Evolutionary conservation across 2,329 filamentous ascomycete genomes (phyloP).

Genomic region (Paraphaeosphaeria sporulosa): DNA sequence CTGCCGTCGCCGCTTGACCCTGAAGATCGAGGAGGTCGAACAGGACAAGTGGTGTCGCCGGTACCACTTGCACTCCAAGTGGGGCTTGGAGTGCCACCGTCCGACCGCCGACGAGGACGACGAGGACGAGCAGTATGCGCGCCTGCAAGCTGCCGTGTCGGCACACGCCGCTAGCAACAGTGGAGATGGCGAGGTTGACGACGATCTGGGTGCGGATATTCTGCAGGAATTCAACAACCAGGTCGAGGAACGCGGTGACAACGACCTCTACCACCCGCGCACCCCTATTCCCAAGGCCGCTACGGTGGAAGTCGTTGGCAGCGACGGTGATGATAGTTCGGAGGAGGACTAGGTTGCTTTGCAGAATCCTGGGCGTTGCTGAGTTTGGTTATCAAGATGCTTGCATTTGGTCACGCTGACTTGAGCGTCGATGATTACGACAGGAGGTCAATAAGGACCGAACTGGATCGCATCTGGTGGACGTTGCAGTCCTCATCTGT

Average conservation of each 20-base stretch:
- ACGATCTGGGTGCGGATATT: neutral
- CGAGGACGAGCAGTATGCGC: neutral
- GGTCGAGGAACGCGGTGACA: neutral
- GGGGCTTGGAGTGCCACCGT: slow-evolving; percentile 34
- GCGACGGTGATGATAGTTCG: neutral
- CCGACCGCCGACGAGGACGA: neutral
- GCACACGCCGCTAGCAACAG: neutral
- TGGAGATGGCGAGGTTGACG: neutral
- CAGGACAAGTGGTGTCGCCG: slow-evolving; percentile 40
- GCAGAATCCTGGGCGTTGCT: no score
- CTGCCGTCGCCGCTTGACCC: slow-evolving; percentile 31
- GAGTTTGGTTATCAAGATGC: no score
- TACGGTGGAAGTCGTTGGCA: neutral
- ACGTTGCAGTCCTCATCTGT: neutral
- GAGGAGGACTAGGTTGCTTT: no score
- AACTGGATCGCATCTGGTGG: neutral
- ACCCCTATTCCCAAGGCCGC: neutral
- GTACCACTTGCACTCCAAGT: slow-evolving; percentile 40
- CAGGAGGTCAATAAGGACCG: neutral
- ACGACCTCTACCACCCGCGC: neutral
- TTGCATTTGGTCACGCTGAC: no score
- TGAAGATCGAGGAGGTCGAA: slow-evolving; percentile 40
- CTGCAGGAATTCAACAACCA: neutral
- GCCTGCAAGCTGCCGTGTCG: neutral
- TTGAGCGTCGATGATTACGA: neutral